Evolutionary conservation across 1,284 basidiomycete genomes (phyloP).

Genomic region (Rhodotorula sp.): DNA sequence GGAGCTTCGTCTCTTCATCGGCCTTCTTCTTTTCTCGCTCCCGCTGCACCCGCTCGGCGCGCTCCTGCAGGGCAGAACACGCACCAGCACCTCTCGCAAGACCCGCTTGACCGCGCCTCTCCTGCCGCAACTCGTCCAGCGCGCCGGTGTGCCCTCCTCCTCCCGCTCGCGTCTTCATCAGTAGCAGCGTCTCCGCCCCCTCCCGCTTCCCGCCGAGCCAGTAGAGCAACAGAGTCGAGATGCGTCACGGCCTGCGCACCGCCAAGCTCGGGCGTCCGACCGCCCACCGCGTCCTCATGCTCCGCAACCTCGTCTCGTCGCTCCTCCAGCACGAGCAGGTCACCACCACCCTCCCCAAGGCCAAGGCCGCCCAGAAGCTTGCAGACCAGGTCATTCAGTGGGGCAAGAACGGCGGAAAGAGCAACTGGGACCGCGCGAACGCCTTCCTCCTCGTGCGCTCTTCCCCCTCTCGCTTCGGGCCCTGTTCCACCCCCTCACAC

Average conservation of each 20-base stretch:
- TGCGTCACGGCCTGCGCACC: conserved; percentile 37
- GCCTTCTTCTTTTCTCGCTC: too few relatives aligned
- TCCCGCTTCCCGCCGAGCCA: too few relatives aligned
- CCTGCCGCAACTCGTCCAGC: not conserved
- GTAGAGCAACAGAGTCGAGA: too few relatives aligned
- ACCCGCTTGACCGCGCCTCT: not conserved
- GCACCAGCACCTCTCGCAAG: too few relatives aligned
- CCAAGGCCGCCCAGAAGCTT: conserved; percentile 83
- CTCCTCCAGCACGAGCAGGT: conserved; percentile 95
- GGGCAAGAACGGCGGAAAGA: conserved; percentile 68
- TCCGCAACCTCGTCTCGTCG: conserved; percentile 86
- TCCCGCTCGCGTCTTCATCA: not conserved
- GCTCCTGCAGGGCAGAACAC: too few relatives aligned
- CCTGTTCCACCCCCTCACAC: not conserved
- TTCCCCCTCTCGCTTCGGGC: not conserved
- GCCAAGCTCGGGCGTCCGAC: conserved; percentile 35
- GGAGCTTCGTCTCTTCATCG: too few relatives aligned
- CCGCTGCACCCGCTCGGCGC: too few relatives aligned
- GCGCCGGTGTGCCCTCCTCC: not conserved
- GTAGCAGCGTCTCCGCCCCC: not conserved
- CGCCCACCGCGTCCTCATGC: conserved; percentile 46
- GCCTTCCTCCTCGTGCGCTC: conserved; percentile 64
- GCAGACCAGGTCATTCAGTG: conserved; percentile 94
- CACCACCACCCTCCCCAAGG: conserved; percentile 94
- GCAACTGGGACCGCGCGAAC: conserved; percentile 38